phyloP scores from a whole-genome alignment of 805 yeast species.

The Huiozyma sinensis region DNA sequence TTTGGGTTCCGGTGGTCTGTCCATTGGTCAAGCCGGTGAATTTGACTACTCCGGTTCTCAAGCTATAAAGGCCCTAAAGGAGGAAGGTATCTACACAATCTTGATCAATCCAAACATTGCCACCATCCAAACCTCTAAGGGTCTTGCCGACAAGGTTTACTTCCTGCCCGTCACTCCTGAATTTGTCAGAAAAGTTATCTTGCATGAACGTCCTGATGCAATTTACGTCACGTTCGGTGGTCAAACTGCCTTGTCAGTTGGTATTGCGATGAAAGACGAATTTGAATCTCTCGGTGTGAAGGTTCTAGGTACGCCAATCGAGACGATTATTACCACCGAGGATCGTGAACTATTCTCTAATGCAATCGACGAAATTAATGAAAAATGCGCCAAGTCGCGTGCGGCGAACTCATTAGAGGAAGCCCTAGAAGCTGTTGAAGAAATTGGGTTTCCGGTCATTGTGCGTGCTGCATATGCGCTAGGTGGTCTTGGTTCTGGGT shows the following conservation, averaged over 20 bases:
- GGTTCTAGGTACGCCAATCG: conserved; percentile 94
- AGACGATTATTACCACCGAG: conserved; percentile 93
- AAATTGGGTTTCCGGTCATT: conserved; percentile 89
- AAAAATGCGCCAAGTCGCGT: conserved; percentile 89
- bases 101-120: conserved; percentile 97
- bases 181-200: conserved; percentile 88
- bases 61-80: conserved; percentile 96
- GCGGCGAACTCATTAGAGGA: conserved; percentile 75
- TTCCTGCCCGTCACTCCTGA: conserved; percentile 97
- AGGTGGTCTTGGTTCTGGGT: conserved; percentile 98
- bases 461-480: conserved; percentile 95
- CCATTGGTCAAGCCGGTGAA: conserved; percentile 99
- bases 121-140: conserved; percentile 95
- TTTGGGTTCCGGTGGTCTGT: conserved; percentile 95
- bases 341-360: conserved; percentile 93
- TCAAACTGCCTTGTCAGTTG: conserved; percentile 94
- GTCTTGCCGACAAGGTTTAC: conserved; percentile 95
- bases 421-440: conserved; percentile 73
- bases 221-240: conserved; percentile 97
- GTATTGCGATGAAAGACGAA: conserved; percentile 92
- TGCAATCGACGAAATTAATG: conserved; percentile 90
- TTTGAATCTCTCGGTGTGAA: conserved; percentile 79
- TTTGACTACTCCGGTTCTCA: conserved; percentile 98
- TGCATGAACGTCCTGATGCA: conserved; percentile 93
- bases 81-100: conserved; percentile 94